These are phyloP conservation scores for Hypoxylon crocopeplum DNA, from an alignment of 495 filamentous ascomycete species.

Conservation along the genomic window DNA sequence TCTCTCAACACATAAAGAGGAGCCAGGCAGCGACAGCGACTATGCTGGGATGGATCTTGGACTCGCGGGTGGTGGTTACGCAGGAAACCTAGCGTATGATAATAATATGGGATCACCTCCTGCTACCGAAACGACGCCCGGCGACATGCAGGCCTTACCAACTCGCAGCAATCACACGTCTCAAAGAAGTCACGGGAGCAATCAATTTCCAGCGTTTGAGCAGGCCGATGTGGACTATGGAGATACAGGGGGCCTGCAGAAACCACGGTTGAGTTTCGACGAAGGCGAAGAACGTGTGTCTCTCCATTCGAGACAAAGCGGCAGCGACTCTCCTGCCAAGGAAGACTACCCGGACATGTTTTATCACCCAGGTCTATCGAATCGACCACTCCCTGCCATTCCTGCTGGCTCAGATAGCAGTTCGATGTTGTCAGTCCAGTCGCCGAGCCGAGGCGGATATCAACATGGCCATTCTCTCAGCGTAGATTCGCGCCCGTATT, in stretches of 20 bases:
- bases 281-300: slow-evolving; percentile 83
- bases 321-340: slow-evolving; percentile 61
- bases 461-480: slow-evolving; percentile 51
- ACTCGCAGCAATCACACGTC: slow-evolving; percentile 39
- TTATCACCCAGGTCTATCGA: slow-evolving; percentile 81
- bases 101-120: slow-evolving; percentile 59
- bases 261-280: slow-evolving; percentile 88
- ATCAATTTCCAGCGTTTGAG: slow-evolving; percentile 47
- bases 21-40: slow-evolving; percentile 71
- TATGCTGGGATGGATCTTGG: slow-evolving; percentile 75
- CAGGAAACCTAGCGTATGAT: slow-evolving; percentile 75
- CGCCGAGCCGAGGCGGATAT: slow-evolving; percentile 38
- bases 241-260: slow-evolving; percentile 83
- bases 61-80: slow-evolving; percentile 76
- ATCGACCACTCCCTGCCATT: slow-evolving; percentile 80
- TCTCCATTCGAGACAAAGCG: slow-evolving; percentile 58
- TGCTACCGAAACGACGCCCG: slow-evolving; percentile 30
- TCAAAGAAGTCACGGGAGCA: slow-evolving; percentile 47
- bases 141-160: slow-evolving; percentile 44
- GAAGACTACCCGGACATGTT: slow-evolving; percentile 89
- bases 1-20: slow-evolving; percentile 50
- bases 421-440: slow-evolving; percentile 47
- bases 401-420: slow-evolving; percentile 61
- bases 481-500: slow-evolving; percentile 45
- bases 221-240: slow-evolving; percentile 68